Percentiles rank a stretch among this genome's conserved stretches.
Conservation (phyloP, 2,329 filamentous ascomycete genomes). For the Fusarium haematococcum region DNA sequence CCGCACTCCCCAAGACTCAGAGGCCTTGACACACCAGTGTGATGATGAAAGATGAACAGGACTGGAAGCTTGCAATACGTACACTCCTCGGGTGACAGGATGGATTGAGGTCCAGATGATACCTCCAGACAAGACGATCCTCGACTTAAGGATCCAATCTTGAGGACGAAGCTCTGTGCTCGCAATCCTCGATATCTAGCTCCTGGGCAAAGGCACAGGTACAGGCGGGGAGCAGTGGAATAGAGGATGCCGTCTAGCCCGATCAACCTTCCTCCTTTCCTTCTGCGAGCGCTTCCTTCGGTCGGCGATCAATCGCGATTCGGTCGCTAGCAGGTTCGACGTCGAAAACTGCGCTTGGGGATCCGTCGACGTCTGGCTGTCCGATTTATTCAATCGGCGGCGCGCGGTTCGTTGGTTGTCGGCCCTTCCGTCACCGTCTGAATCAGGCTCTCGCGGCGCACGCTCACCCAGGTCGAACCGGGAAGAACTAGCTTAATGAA, state of each 20-base stretch:
- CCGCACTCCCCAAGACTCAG: conserved; percentile 11
- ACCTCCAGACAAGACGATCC: conserved; percentile 37
- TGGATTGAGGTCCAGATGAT: conserved; percentile 31
- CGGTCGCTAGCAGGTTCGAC: conserved; percentile 1
- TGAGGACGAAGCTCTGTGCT: conserved; percentile 76
- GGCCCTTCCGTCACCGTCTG: conserved; percentile 3
- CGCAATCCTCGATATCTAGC: conserved; percentile 50
- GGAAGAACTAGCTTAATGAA: conserved; percentile 1
- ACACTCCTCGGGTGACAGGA: conserved; percentile 58
- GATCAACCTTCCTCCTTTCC: conserved; percentile 37
- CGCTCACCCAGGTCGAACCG: conserved; percentile 9
- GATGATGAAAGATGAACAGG: conserved; percentile 45
- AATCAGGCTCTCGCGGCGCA: conserved; percentile 17
- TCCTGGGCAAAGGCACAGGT: conserved; percentile 36
- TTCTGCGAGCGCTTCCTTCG: conserved; percentile 23
- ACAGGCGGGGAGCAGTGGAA: conserved; percentile 33
- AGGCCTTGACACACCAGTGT: conserved; percentile 28
- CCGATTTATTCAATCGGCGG: neutral
- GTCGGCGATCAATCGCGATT: conserved; percentile 21
- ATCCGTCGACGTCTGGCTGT: neutral
- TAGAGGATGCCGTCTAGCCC: conserved; percentile 34
- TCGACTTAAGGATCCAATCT: conserved; percentile 47
- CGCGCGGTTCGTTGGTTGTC: conserved; percentile 2
- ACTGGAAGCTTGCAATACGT: conserved; percentile 65
- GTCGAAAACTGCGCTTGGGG: conserved; percentile 1